Conservation (phyloP, 1,284 basidiomycete species). For the Leccinum subrobustum region DNA sequence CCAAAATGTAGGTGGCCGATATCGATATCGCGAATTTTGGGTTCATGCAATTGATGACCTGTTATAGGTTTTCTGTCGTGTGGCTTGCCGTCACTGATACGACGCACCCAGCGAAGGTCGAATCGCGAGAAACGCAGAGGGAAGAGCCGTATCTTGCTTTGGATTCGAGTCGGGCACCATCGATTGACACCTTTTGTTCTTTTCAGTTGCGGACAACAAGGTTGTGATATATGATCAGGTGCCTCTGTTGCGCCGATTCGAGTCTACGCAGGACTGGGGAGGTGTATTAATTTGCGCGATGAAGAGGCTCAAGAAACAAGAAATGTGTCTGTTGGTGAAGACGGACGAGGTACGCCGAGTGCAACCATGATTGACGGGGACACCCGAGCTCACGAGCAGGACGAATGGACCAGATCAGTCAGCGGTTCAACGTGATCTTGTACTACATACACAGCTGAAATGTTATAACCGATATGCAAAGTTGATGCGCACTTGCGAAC, state of each 20-base stretch:
- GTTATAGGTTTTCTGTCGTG: conserved; percentile 53
- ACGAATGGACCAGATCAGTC: conserved; percentile 50
- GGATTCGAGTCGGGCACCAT: neutral
- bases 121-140: too few relatives aligned
- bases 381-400: neutral
- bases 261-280: conserved; percentile 42
- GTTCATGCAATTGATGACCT: neutral
- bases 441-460: neutral
- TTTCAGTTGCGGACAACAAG: conserved; percentile 52
- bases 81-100: conserved; percentile 46
- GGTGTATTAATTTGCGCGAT: conserved; percentile 40
- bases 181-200: neutral
- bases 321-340: conserved; percentile 53
- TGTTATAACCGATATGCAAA: neutral
- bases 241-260: conserved; percentile 41
- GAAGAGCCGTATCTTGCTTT: too few relatives aligned
- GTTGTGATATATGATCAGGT: conserved; percentile 60
- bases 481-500: neutral
- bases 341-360: too few relatives aligned
- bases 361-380: neutral
- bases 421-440: conserved; percentile 58
- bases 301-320: conserved; percentile 46
- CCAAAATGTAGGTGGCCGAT: conserved; percentile 47
- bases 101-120: too few relatives aligned
- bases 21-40: neutral